Evolutionary conservation across 805 yeast genomes (phyloP), one percentile per base, ranked within the genome.

Genomic region (Yarrowia keelungensis): DNA sequence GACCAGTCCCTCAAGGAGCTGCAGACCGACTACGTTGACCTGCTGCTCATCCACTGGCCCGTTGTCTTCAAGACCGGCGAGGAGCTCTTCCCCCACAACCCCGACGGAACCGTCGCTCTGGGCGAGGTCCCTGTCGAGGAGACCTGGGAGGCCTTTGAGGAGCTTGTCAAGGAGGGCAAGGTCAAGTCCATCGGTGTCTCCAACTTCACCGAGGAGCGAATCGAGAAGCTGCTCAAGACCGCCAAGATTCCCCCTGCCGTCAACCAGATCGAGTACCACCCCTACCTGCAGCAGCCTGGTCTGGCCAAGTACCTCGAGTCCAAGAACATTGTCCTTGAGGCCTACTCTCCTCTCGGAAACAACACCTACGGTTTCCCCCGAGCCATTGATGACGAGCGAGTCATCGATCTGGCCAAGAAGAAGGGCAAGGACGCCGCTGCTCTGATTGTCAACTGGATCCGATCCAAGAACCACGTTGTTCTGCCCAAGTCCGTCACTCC

Each of bases 401-500:
- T 90, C 72, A 77, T 76, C 51, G 71, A 79, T 47, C 86, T 90
- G 75, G 92, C 94, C 53, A 69, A 74, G 10, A 79, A 79, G 26
- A 86, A 85, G 73, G 76, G 77, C 19, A 87, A 83, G 72, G 76
- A 87, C 38, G 76, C 90, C 22, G 87, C 91, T 42, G 88, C 89
- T 78, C 86, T 90, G 15, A 79, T 90, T 70, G 79, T 90, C 71
- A 85, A 92, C 81, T 90, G 93, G 94, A 88, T 92, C 54, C 86
- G 92, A 39, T 92, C 89, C 79, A 85, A 91, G 79, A 85, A 85
- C 67, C 74, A 89, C 71, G 88, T 89, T 50, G 85, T 89, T 69
- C 89, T 90, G 79, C 96, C 96, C 78, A 90, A 90, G 80, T 87
- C 92, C 9, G 87, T 88, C 75, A 84, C 87, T 75, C 84, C 85